Evolutionary conservation across 148 eudicot genomes (phyloP).

Genomic region (Mesembryanthemum crystallinum): DNA sequence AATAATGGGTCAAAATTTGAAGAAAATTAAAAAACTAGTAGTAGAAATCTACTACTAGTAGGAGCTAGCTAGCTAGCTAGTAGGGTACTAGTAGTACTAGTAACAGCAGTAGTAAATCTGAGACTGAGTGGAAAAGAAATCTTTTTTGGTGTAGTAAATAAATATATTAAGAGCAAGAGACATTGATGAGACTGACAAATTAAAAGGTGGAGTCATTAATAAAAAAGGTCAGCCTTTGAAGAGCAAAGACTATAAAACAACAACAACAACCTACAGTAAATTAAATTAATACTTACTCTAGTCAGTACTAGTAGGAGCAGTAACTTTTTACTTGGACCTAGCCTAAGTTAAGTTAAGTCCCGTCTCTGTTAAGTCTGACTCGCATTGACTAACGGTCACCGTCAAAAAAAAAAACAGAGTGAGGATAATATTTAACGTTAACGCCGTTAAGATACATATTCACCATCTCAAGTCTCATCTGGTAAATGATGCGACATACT

Average conservation of each 20-base stretch:
- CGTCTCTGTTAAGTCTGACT: not conserved
- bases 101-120: too few relatives aligned
- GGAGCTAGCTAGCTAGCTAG: not conserved
- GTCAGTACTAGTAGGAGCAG: too few relatives aligned
- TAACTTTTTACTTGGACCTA: too few relatives aligned
- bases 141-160: not conserved
- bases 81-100: not conserved
- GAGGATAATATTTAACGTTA: too few relatives aligned
- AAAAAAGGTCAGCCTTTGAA: not conserved
- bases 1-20: too few relatives aligned
- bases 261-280: too few relatives aligned
- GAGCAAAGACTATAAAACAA: conserved; percentile 1
- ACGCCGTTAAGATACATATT: too few relatives aligned
- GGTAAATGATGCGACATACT: too few relatives aligned
- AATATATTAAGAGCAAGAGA: not conserved
- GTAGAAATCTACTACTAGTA: not conserved
- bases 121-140: not conserved
- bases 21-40: too few relatives aligned
- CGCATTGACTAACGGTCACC: conserved; percentile 11
- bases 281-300: too few relatives aligned
- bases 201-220: not conserved
- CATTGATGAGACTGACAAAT: conserved; percentile 7
- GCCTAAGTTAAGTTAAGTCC: not conserved
- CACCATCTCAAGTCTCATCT: too few relatives aligned
- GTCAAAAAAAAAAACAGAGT: not conserved